Percentiles rank a stretch among this genome's conserved stretches.
Conservation (phyloP, 106 monocot genomes). For the Acorus gramineus region DNA sequence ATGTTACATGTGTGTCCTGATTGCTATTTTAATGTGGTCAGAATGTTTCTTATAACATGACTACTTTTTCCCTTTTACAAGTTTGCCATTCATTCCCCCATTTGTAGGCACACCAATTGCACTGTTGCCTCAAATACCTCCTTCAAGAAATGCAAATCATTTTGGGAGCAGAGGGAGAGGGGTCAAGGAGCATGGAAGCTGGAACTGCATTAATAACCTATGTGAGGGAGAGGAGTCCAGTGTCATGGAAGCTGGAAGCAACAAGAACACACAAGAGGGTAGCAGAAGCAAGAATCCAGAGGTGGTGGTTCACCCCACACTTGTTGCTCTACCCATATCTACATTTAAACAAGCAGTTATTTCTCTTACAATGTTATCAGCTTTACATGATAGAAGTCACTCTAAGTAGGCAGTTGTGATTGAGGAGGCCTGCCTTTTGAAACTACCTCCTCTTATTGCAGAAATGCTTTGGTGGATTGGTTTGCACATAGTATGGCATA, state of each 20-base stretch:
- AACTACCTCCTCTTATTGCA: not conserved
- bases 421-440: not conserved
- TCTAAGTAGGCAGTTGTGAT: not conserved
- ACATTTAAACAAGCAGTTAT: not conserved
- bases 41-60: no score
- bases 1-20: no score
- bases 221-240: not conserved
- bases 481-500: no score
- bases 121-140: no score
- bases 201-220: not conserved
- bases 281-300: no score
- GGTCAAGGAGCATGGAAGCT: not conserved
- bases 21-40: no score
- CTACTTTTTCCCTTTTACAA: no score
- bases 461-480: not conserved
- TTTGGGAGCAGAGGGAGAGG: no score
- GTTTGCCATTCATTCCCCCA: no score
- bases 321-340: not conserved
- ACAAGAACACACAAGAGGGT: no score
- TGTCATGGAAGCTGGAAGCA: not conserved
- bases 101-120: no score
- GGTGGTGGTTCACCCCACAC: not conserved
- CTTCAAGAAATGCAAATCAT: no score
- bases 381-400: not conserved
- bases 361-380: not conserved